These are phyloP conservation scores for Prasinococcaceae sp. DNA, from an alignment of 139 green algal genomes.

Conservation along the genomic window DNA sequence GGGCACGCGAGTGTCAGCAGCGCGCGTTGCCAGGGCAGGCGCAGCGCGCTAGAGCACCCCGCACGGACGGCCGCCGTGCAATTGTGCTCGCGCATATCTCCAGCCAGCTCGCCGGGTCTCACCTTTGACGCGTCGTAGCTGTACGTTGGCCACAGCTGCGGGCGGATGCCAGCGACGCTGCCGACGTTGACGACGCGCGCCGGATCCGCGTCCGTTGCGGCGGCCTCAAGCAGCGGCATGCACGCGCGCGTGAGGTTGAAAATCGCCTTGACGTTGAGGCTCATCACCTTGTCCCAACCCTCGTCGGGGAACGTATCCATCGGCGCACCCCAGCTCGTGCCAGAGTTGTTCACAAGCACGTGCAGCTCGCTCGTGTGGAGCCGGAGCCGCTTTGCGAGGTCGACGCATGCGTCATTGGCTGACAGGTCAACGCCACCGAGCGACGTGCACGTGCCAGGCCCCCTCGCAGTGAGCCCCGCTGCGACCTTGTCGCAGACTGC, in stretches of 20 bases:
- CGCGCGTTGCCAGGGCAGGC: too few species aligned
- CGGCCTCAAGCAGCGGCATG: not conserved
- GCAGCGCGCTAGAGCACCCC: too few species aligned
- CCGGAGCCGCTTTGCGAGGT: not conserved
- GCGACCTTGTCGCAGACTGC: not conserved
- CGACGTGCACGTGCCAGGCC: slow-evolving; percentile 1
- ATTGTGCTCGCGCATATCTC: too few species aligned
- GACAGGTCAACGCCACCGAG: slow-evolving; percentile 9
- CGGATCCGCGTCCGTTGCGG: not conserved
- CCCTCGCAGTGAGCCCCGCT: not conserved
- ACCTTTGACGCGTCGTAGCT: slow-evolving; percentile 14
- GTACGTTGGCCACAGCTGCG: slow-evolving; percentile 13
- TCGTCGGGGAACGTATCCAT: slow-evolving; percentile 8
- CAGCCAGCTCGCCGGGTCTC: too few species aligned
- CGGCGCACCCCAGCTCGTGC: slow-evolving; percentile 8
- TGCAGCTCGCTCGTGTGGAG: not conserved
- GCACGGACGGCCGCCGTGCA: too few species aligned
- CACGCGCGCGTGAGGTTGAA: slow-evolving; percentile 4
- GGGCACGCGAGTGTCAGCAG: too few species aligned
- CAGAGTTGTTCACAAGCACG: slow-evolving; percentile 16
- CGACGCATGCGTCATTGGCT: not conserved
- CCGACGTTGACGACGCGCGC: slow-evolving; percentile 16
- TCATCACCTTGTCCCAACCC: slow-evolving; percentile 3
- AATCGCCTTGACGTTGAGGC: slow-evolving; percentile 11
- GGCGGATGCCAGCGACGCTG: slow-evolving; percentile 9